phyloP scores from a whole-genome alignment of 192 early-diverging fungal genomes.

The Podila horticola region DNA sequence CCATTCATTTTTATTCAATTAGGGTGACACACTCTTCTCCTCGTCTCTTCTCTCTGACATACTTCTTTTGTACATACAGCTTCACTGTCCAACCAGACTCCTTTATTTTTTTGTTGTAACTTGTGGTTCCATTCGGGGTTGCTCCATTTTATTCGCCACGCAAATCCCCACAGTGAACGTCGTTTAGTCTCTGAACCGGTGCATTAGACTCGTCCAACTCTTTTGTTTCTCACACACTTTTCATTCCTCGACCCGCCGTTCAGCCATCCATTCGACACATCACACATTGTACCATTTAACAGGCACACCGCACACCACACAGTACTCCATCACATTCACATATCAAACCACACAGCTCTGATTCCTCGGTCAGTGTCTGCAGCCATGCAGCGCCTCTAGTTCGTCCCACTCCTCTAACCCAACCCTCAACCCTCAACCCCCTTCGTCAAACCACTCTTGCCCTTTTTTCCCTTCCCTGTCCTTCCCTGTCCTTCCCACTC shows the following conservation, averaged over 20 bases:
- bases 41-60: background rate
- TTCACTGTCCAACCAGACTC: background rate
- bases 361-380: too few species aligned
- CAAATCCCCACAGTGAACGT: too few species aligned
- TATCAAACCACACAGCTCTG: background rate
- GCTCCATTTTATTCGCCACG: too few species aligned
- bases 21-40: background rate
- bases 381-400: too few species aligned
- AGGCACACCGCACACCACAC: too few species aligned
- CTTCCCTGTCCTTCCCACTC: background rate
- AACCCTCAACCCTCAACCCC: background rate
- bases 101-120: background rate
- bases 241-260: background rate
- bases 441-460: constrained; percentile 2
- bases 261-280: too few species aligned
- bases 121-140: too few species aligned
- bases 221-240: background rate
- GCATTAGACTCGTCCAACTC: too few species aligned
- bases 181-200: too few species aligned
- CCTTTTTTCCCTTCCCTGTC: background rate
- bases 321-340: background rate
- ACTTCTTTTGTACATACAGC: background rate
- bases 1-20: background rate
- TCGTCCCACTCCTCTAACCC: background rate
- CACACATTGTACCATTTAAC: too few species aligned